Evolutionary conservation across 768 basidiomycete genomes (phyloP), one percentile per base, ranked within the genome.

Genomic region (Exsudoporus frostii): DNA sequence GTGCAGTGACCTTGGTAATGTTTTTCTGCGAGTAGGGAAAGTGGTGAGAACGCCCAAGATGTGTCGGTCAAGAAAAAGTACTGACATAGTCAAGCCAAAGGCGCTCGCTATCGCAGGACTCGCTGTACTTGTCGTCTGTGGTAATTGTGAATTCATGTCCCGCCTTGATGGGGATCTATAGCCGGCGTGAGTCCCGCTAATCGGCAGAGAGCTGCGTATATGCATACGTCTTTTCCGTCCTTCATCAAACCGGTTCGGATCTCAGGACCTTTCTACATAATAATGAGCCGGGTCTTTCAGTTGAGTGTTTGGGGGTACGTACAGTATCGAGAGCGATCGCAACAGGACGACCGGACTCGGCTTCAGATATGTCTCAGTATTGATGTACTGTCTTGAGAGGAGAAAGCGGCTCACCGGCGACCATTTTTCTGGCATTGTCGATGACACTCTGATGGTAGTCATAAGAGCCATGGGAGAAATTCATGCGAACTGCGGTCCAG

Each of bases 391-490:
- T 13, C 17, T 11, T 13, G 42, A 33, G 37, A 42, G 3, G 36
- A 37, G 2, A 34, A 48, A 38, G 48, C 11, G 14, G 69, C 83
- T 62, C 61, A 93, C 92, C 74, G 39, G 83, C 82, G 49, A 92
- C 81, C 78, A 89, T 86, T 69, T 85, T 86, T 65, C 95, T 81
- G 46, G 93, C 89, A 79, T 98, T 98, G 77, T 98, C 95, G 69
- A 99, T 93, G 62, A 98, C 97, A 59, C 91, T 94, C 76, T 99
- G 94, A 76, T 98, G 97, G 72, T 96, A 98, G 65, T 94, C 93
- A 73, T 99, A 95, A 51, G 88, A 88, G 43, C 97, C 97, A 84
- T 99, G 97, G 50, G 96, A 98, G 72, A 98, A 99, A 82, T 99
- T 99, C 97, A 99, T 98, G 74, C 97, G 95, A 59, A 99, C 97